Conservation (phyloP, 2,329 filamentous ascomycete species). For the Colletotrichum sp. region DNA sequence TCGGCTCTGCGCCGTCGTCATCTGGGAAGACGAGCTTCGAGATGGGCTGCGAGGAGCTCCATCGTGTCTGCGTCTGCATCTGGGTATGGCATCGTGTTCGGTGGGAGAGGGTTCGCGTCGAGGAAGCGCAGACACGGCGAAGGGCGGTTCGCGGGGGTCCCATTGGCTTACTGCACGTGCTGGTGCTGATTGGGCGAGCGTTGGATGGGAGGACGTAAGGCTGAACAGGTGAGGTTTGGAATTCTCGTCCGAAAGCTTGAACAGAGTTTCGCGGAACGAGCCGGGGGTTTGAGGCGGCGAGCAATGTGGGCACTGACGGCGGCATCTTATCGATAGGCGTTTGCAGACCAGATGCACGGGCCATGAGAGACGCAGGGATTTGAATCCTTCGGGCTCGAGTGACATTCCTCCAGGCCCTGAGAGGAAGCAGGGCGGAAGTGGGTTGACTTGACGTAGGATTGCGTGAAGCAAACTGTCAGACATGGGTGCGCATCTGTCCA, state of each 20-base stretch:
- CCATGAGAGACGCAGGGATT: neutral
- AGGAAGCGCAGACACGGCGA: neutral
- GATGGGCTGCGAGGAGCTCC: neutral
- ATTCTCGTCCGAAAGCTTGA: neutral
- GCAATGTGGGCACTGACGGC: neutral
- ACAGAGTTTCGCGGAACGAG: conserved; percentile 13
- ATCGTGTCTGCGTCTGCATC: neutral
- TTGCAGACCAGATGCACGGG: neutral
- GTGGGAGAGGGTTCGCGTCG: neutral
- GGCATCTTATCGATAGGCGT: conserved; percentile 12
- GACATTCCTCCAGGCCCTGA: neutral
- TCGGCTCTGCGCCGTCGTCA: neutral
- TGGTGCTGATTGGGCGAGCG: neutral
- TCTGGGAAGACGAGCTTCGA: conserved; percentile 2
- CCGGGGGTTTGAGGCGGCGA: neutral
- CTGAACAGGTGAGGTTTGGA: neutral
- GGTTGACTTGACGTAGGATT: neutral
- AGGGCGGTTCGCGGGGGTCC: neutral
- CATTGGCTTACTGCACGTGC: neutral
- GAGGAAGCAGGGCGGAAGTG: neutral
- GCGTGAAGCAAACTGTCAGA: neutral
- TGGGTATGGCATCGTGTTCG: neutral
- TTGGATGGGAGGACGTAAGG: neutral
- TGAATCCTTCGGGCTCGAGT: neutral
- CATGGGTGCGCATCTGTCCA: neutral